Evolutionary conservation across 2,329 filamentous ascomycete genomes (phyloP), one percentile per base, ranked within the genome.

Genomic region (Aspergillaceae sp.): DNA sequence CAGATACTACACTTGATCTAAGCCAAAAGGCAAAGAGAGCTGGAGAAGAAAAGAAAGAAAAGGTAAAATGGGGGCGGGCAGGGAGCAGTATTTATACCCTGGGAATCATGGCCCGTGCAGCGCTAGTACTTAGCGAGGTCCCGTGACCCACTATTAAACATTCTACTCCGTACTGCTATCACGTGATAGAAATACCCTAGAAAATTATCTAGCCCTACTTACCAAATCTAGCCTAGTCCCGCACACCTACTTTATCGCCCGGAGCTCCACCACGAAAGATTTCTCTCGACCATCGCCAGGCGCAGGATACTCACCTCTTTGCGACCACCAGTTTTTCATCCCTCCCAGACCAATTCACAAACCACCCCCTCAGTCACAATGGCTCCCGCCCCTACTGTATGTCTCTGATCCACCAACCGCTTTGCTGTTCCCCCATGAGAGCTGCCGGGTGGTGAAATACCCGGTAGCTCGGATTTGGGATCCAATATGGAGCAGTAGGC

Each of bases 1-100:
- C 84, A 87, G 84, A 87, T 88, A 88, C 84, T 88, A 87, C 83
- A 88, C 83, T 87, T 88, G 84, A 88, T 88, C 84, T 87, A 86
- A 86, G 80, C 80, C 70, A 70, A 75, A 76, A 73, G 71, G 73
- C 68, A 71, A 71, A 69, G 67, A 72, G 70, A 74, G 70, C 70
- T 73, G 61, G 59, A 69, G 57, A 69, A 67, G 56, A 67, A 66
- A 70, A 64, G 62, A 64, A 67, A 63, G 65, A 69, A 67, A 63
- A 27, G 26, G 35, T 51, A 41, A 60, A 66, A 69, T 51, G 41
- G 36, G 2, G 30, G 42, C 7, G 50, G 57, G 53, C 28, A 27
- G 44, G 9, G 4, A 5, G 32, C 2, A 7, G 30, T 56, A 58
- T 62, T 61, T 72, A 71, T 68, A 63, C 34, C 5, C 4, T 2